phyloP scores from a whole-genome alignment of 2,329 filamentous ascomycete genomes.

The Furcasterigmium sp. region DNA sequence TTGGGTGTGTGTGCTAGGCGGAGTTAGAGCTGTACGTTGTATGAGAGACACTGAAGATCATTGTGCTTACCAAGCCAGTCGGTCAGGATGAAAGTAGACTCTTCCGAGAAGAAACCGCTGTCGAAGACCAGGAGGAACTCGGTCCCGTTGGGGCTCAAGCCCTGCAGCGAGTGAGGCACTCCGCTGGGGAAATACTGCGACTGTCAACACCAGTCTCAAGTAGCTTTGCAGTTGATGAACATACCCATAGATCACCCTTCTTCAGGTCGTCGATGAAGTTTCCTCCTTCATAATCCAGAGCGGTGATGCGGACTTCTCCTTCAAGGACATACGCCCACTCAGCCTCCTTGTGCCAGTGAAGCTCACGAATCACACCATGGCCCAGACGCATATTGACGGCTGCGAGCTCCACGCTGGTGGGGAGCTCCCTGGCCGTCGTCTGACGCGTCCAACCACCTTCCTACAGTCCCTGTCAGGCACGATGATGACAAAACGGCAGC shows the following conservation, averaged over 20 bases:
- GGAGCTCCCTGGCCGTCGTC: slow-evolving; percentile 62
- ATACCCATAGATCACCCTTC: slow-evolving; percentile 63
- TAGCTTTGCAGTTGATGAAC: background rate
- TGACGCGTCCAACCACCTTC: slow-evolving; percentile 74
- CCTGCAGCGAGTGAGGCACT: slow-evolving; percentile 71
- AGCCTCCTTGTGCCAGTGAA: slow-evolving; percentile 78
- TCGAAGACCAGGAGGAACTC: slow-evolving; percentile 45
- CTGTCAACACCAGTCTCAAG: background rate
- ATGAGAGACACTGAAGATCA: too few species aligned
- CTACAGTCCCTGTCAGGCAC: too few species aligned
- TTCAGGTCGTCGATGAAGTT: slow-evolving; percentile 73
- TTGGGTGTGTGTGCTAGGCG: slow-evolving; percentile 62
- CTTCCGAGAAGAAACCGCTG: slow-evolving; percentile 45
- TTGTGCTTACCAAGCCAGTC: slow-evolving; percentile 66
- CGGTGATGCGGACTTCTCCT: slow-evolving; percentile 66
- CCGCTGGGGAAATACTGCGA: slow-evolving; percentile 67
- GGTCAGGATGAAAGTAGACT: slow-evolving; percentile 66
- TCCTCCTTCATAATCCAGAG: slow-evolving; percentile 68
- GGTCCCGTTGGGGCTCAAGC: slow-evolving; percentile 56
- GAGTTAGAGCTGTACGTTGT: too few species aligned
- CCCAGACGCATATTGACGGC: slow-evolving; percentile 76
- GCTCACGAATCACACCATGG: slow-evolving; percentile 65
- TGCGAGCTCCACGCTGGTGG: slow-evolving; percentile 62
- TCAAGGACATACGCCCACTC: slow-evolving; percentile 74
- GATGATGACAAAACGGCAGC: too few species aligned